These are phyloP conservation scores for Roridomyces roridus DNA, from an alignment of 768 basidiomycete species.

Conservation along the genomic window DNA sequence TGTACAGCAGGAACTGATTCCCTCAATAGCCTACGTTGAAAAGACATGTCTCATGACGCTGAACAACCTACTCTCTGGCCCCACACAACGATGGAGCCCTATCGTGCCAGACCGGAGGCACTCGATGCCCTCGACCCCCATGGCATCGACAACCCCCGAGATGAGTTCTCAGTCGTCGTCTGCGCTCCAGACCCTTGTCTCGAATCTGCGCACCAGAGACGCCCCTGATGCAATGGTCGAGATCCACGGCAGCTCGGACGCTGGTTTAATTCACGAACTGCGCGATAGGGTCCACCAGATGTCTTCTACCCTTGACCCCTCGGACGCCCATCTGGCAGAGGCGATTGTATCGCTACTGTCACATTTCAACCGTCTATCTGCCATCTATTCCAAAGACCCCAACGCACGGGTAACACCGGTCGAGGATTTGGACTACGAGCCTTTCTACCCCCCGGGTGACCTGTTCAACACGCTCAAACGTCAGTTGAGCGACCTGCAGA, in stretches of 20 bases:
- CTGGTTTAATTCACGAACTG: conserved; percentile 66
- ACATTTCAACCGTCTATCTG: conserved; percentile 69
- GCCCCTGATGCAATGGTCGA: conserved; percentile 53
- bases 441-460: conserved; percentile 35
- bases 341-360: conserved; percentile 73
- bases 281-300: conserved; percentile 57
- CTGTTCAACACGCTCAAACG: conserved; percentile 68
- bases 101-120: conserved; percentile 66
- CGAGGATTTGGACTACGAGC: conserved; percentile 8
- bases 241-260: conserved; percentile 46
- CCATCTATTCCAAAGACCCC: conserved; percentile 37
- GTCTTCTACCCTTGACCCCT: conserved; percentile 46
- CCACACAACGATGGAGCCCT: conserved; percentile 51
- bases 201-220: conserved; percentile 63
- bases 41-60: conserved; percentile 78
- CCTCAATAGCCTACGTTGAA: conserved; percentile 78
- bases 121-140: conserved; percentile 59
- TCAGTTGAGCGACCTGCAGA: conserved; percentile 71
- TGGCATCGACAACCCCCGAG: conserved; percentile 35
- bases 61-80: conserved; percentile 66
- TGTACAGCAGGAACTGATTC: conserved; percentile 63
- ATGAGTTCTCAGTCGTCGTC: conserved; percentile 44
- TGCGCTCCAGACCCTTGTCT: conserved; percentile 66
- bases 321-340: conserved; percentile 68
- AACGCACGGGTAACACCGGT: neutral